These are phyloP conservation scores for Murraya paniculata DNA, from an alignment of 345 rosid species.

Conservation along the genomic window DNA sequence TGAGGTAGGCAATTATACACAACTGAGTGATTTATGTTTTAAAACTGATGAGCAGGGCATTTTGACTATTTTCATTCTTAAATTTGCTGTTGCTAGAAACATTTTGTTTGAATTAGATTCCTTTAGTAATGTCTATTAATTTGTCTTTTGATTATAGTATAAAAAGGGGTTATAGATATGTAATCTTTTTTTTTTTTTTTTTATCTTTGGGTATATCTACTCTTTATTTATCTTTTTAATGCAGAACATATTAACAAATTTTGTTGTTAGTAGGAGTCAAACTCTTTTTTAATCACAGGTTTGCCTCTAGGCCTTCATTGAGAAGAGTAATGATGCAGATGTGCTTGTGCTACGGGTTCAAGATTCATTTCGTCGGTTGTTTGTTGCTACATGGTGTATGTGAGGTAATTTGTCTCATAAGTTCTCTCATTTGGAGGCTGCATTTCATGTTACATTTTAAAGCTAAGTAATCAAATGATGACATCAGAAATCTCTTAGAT, in stretches of 20 bases:
- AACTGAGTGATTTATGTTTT: too few species aligned
- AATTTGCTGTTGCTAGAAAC: slow-evolving; percentile 60
- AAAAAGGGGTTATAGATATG: too few species aligned
- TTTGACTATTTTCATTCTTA: slow-evolving; percentile 47
- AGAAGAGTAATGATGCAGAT: slow-evolving; percentile 49
- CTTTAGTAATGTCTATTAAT: too few species aligned
- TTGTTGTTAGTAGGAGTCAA: not conserved
- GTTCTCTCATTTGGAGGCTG: not conserved
- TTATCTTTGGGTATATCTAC: too few species aligned
- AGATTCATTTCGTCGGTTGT: slow-evolving; percentile 84
- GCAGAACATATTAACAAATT: not conserved
- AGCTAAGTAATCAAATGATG: not conserved
- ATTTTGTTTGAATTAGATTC: slow-evolving; percentile 35
- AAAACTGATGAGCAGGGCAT: too few species aligned
- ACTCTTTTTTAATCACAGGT: slow-evolving; percentile 34
- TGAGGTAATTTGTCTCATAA: slow-evolving; percentile 49
- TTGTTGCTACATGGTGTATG: slow-evolving; percentile 79
- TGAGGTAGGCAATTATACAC: too few species aligned
- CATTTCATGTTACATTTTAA: not conserved
- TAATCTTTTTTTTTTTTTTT: too few species aligned
- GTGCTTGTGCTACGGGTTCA: slow-evolving; percentile 63
- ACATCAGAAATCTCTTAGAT: not conserved
- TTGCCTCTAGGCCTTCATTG: slow-evolving; percentile 59
- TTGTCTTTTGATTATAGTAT: too few species aligned
- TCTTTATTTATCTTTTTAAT: not conserved